These are phyloP conservation scores for Zygosaccharomyces bailii DNA, from an alignment of 805 yeast genomes.

Conservation along the genomic window DNA sequence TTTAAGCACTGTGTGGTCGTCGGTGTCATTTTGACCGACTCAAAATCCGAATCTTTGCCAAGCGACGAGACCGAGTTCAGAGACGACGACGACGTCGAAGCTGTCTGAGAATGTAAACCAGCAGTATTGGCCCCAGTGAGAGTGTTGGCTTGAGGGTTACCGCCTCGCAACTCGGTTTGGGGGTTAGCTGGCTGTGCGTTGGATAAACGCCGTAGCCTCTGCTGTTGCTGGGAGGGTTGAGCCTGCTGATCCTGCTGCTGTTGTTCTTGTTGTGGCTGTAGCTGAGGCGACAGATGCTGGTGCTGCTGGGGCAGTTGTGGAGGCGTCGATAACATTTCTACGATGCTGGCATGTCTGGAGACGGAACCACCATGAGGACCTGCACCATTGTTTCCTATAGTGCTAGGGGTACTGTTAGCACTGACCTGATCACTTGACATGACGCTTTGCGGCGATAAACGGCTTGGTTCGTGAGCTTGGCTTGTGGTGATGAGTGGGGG, in stretches of 20 bases:
- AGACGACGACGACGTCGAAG: slow-evolving; percentile 55
- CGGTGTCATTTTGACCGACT: slow-evolving; percentile 17
- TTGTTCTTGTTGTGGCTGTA: slow-evolving; percentile 38
- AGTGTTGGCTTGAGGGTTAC: background rate
- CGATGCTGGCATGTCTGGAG: slow-evolving; percentile 64
- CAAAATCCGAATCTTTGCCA: slow-evolving; percentile 6
- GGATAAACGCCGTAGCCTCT: slow-evolving; percentile 6
- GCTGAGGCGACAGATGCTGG: slow-evolving; percentile 37
- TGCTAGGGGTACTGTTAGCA: slow-evolving; percentile 4
- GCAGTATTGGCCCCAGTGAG: background rate
- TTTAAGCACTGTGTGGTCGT: slow-evolving; percentile 22
- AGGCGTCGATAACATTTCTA: slow-evolving; percentile 71
- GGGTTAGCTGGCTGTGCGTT: slow-evolving; percentile 8
- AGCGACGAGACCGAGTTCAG: slow-evolving; percentile 29
- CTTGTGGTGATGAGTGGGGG: background rate
- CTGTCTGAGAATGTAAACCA: slow-evolving; percentile 51
- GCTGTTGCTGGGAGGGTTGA: slow-evolving; percentile 9
- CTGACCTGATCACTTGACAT: slow-evolving; percentile 5
- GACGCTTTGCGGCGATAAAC: background rate
- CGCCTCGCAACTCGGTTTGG: slow-evolving; percentile 7
- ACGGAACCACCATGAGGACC: slow-evolving; percentile 11
- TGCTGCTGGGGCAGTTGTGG: slow-evolving; percentile 52
- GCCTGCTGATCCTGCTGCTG: slow-evolving; percentile 16
- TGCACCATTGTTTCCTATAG: slow-evolving; percentile 8
- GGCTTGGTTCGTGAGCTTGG: background rate